Evolutionary conservation across 805 yeast genomes (phyloP), one percentile per base, ranked within the genome.

Genomic region (Wickerhamiella sorbophila): DNA sequence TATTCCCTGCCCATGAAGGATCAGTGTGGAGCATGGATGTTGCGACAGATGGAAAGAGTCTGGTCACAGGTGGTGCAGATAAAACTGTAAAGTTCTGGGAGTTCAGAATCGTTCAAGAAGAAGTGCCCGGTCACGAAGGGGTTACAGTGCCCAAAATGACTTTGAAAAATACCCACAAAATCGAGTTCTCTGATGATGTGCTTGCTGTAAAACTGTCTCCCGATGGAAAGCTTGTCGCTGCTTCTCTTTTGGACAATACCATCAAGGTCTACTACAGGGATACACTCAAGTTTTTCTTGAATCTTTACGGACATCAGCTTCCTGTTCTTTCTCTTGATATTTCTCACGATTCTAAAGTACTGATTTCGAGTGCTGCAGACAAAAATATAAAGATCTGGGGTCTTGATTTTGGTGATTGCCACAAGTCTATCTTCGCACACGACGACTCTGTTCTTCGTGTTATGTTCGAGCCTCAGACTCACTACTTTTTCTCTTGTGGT

Each of bases 351-450:
- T 77, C 88, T 31, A 88, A 91, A 60, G 59, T 91, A 51, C 71
- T 91, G 47, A 76, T 88, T 41, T 84, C 97, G 0, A 83, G 95
- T 3, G 85, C 96, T 1, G 98, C 98, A 0, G 99, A 91, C 63
- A 91, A 91, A 61, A 91, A 91, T 61, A 83, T 91, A 57, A 86
- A 93, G 63, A 81, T 91, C 44, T 91, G 99, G 99, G 99, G 99
- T 40, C 66, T 91, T 44, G 98, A 91, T 60, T 91, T 91, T 62
- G 99, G 99, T 62, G 99, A 91, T 62, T 91, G 98, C 67, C 98
- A 91, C 61, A 81, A 80, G 58, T 88, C 97, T 1, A 75, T 91
- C 21, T 91, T 91, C 60, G 99, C 94, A 1, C 99, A 91, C 59
- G 94, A 86, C 55, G 99, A 91, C 59, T 79, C 95, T 3, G 83